phyloP scores from a whole-genome alignment of 176 grass and related monocot genomes.

The Zoysia japonica region DNA sequence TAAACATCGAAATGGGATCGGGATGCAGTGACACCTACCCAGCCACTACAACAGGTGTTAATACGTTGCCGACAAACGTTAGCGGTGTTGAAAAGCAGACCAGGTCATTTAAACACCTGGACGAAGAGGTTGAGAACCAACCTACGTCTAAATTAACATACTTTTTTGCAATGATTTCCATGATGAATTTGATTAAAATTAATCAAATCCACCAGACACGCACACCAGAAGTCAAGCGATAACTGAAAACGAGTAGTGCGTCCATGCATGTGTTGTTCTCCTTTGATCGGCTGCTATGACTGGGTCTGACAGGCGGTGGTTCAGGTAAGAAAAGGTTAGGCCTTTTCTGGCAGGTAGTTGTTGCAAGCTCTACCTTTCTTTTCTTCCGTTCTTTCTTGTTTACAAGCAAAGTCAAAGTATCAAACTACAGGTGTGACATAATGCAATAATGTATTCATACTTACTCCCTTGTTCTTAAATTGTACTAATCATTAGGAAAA shows the following conservation, averaged over 20 bases:
- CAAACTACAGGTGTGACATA: constrained; percentile 25
- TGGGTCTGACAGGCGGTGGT: constrained; percentile 34
- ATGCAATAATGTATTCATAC: neutral
- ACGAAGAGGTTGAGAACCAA: neutral
- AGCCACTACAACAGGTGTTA: constrained; percentile 18
- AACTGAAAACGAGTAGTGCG: constrained; percentile 21
- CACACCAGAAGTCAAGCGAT: neutral
- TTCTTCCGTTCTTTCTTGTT: constrained; percentile 20
- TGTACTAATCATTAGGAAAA: too few species aligned
- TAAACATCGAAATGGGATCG: constrained; percentile 12
- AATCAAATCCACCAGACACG: neutral
- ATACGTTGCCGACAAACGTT: constrained; percentile 4
- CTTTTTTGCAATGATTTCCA: neutral
- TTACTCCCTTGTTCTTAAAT: too few species aligned
- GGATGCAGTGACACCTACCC: constrained; percentile 4
- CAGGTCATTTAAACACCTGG: constrained; percentile 6
- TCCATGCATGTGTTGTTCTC: neutral
- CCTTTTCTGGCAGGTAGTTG: constrained; percentile 46
- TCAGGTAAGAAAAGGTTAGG: constrained; percentile 35
- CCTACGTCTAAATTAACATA: neutral
- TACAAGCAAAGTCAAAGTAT: constrained; percentile 49
- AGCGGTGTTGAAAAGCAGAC: neutral
- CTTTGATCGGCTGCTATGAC: neutral
- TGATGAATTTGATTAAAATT: neutral
- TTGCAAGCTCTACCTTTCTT: neutral